Evolutionary conservation across 108 stramenopile genomes (phyloP).

Genomic region (Schizochytrium sp.): DNA sequence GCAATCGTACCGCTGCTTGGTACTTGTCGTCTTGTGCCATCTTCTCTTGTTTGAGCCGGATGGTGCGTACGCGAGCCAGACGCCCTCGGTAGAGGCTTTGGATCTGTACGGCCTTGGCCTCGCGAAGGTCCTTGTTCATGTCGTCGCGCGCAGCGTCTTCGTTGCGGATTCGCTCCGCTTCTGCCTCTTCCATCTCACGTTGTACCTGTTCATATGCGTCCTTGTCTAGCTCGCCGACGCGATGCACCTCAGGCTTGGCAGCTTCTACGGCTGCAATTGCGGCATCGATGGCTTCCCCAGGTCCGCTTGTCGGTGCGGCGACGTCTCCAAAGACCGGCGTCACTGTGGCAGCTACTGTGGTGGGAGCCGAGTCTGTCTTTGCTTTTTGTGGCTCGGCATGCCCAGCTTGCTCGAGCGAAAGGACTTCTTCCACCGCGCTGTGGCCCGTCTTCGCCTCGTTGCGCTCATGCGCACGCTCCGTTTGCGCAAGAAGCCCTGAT

Average conservation of each 20-base stretch:
- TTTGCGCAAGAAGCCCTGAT: too few relatives aligned
- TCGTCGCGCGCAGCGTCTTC: conserved; percentile 57
- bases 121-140: conserved; percentile 68
- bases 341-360: too few relatives aligned
- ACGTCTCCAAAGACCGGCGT: too few relatives aligned
- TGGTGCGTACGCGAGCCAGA: conserved; percentile 54
- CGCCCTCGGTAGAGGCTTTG: conserved; percentile 53
- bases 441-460: too few relatives aligned
- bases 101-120: conserved; percentile 50
- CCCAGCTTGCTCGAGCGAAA: too few relatives aligned
- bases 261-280: not conserved
- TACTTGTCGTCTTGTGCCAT: not conserved
- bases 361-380: too few relatives aligned
- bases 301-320: too few relatives aligned
- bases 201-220: not conserved
- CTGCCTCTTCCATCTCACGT: not conserved
- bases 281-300: not conserved
- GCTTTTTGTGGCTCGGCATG: too few relatives aligned
- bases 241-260: not conserved
- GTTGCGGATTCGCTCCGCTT: conserved; percentile 2
- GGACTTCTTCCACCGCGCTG: too few relatives aligned
- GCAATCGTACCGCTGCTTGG: conserved; percentile 52
- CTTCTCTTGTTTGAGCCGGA: conserved; percentile 44
- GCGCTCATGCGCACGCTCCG: too few relatives aligned
- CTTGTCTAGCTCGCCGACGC: not conserved